Percentiles rank a stretch among this genome's conserved stretches.
Evolutionary conservation across 257 asterid species (phyloP).

Genomic region (Nicotiana noctiflora): DNA sequence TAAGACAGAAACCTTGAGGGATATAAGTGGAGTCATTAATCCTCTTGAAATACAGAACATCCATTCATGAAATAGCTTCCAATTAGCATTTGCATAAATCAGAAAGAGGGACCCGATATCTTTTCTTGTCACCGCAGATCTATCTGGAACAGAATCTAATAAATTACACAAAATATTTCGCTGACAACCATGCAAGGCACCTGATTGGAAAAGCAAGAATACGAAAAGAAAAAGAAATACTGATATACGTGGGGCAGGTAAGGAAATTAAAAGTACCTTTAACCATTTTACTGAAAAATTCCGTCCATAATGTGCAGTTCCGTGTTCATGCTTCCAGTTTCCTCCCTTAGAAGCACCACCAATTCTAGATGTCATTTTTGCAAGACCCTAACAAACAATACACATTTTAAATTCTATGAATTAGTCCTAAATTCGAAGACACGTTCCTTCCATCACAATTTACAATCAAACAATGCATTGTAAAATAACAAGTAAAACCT

Average conservation of each 20-base stretch:
- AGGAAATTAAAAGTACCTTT: conserved; percentile 47
- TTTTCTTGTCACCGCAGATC: not conserved
- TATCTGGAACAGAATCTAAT: not conserved
- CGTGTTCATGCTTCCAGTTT: conserved; percentile 95
- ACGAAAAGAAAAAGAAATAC: not conserved
- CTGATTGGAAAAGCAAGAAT: not conserved
- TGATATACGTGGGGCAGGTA: not conserved
- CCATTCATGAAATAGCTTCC: not conserved
- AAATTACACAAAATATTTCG: not conserved
- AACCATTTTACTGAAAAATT: conserved; percentile 91
- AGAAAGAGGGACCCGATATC: not conserved
- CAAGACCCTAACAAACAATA: conserved; percentile 63
- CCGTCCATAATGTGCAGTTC: conserved; percentile 96
- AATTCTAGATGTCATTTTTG: conserved; percentile 89
- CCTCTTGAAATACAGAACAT: not conserved
- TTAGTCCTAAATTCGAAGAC: not conserved
- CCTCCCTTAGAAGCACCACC: conserved; percentile 89
- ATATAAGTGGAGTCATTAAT: not conserved
- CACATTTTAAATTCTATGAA: not conserved
- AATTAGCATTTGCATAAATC: conserved; percentile 1
- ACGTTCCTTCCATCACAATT: not conserved
- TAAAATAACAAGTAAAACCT: not conserved
- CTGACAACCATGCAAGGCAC: not conserved
- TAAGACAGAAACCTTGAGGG: not conserved
- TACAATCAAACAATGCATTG: not conserved